Evolutionary conservation across 371 early-diverging fungal genomes (phyloP).

Genomic region (Actinomortierella ambigua): DNA sequence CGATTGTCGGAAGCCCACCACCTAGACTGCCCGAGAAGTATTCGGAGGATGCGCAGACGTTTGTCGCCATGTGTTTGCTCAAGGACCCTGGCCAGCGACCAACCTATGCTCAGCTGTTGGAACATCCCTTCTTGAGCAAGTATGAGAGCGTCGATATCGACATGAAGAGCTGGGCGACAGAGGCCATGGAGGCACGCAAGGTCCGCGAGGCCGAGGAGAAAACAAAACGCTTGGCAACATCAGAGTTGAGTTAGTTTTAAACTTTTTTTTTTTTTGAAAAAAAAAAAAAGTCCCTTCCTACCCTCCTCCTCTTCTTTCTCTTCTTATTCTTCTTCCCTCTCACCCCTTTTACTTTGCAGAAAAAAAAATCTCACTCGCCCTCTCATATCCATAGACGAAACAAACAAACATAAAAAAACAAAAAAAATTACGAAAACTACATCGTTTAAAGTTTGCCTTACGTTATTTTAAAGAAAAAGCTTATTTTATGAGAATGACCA

Average conservation of each 20-base stretch:
- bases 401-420: background rate
- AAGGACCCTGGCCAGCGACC: slow-evolving; percentile 78
- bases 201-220: slow-evolving; percentile 34
- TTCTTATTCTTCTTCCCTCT: too few relatives aligned
- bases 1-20: slow-evolving; percentile 83
- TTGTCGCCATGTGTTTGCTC: slow-evolving; percentile 76
- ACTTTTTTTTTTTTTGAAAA: background rate
- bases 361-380: background rate
- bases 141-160: slow-evolving; percentile 69
- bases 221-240: slow-evolving; percentile 3
- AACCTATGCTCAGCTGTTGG: slow-evolving; percentile 70
- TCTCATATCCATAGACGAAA: background rate
- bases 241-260: background rate
- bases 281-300: background rate
- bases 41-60: slow-evolving; percentile 76
- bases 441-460: too few relatives aligned
- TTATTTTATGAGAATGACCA: too few relatives aligned
- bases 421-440: too few relatives aligned
- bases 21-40: slow-evolving; percentile 74
- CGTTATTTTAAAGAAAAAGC: too few relatives aligned
- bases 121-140: slow-evolving; percentile 75
- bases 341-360: background rate
- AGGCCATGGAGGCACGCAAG: slow-evolving; percentile 43
- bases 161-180: slow-evolving; percentile 81
- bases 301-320: too few relatives aligned